Base-by-base conservation (phyloP, 352 stramenopile species). In the Ophiocytium majus region DNA sequence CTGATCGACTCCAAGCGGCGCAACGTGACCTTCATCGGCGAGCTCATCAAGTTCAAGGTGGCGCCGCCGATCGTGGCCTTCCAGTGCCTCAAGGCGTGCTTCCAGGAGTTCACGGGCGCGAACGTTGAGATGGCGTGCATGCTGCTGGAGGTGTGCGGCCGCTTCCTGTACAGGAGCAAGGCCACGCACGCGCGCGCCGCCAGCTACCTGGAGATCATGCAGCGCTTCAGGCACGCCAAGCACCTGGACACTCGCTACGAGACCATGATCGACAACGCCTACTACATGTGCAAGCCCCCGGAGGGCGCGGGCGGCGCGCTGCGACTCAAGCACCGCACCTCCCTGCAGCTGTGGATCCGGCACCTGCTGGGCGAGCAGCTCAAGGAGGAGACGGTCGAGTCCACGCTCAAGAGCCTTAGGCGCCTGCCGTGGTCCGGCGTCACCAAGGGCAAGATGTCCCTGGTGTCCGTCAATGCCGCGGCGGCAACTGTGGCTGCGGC, bases 111-210 rank as follows among this genome's bases (percentile, higher is more conserved):
- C 86, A 94, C 93, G 81, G 94, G 95, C 0, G 93, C 96, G 88
- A 98, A 98, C 86, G 95, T 99, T 74, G 92, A 98, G 89, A 92
- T 98, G 17, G 94, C 95, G 0, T 98, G 95, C n/a, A 95, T 93
- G 32, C 92, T 99, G 17, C 88, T 99, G n/a, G 97, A 99, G 90
- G 96, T 93, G 81, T 98, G 95, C 85, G 97, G 97, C 0, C 92
- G 83, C 63, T 99, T 98, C 79, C 90, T 99, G 32, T 98, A 97
- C 89, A 95, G 94, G 81, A 94, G 92, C n/a, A 96, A 97, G 86
- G 94, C 97, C 87, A 98, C 96, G 23, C 94, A 97, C 84, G 89
- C 91, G 36, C 94, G 94, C 76, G 94, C 96, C 32, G 91, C 92
- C 17, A 93, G 91, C n/a, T 94, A 97, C 79, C 92, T 99, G 80